These are phyloP conservation scores for Bacidia gigantensis DNA, from an alignment of 495 filamentous ascomycete species.

Conservation along the genomic window DNA sequence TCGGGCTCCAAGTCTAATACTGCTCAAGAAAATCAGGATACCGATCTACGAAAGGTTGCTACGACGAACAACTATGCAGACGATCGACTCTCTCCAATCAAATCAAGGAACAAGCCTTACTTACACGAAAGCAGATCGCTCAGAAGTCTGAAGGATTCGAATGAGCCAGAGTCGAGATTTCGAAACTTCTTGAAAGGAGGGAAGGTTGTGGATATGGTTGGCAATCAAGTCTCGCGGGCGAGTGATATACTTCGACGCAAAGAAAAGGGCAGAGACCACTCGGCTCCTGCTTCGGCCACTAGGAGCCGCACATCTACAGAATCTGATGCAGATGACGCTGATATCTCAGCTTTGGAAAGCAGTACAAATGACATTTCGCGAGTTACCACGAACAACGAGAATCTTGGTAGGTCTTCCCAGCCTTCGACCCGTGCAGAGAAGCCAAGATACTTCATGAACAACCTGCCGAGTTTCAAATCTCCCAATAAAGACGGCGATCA, in stretches of 20 bases:
- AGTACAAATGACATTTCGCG: slow-evolving; percentile 25
- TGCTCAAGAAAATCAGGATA: background rate
- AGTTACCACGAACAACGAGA: slow-evolving; percentile 28
- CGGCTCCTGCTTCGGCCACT: slow-evolving; percentile 29
- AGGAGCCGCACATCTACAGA: slow-evolving; percentile 29
- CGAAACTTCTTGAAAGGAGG: slow-evolving; percentile 42
- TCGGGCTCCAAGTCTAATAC: background rate
- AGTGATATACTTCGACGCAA: slow-evolving; percentile 42
- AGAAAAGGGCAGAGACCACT: slow-evolving; percentile 28
- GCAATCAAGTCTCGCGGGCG: slow-evolving; percentile 43
- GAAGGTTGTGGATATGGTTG: slow-evolving; percentile 39
- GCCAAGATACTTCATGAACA: slow-evolving; percentile 26
- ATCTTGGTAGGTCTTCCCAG: slow-evolving; percentile 23
- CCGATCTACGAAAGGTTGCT: background rate
- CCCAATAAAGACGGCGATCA: slow-evolving; percentile 29
- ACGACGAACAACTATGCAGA: background rate
- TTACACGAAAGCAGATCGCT: slow-evolving; percentile 9
- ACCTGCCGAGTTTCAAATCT: slow-evolving; percentile 39
- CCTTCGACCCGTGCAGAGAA: slow-evolving; percentile 27
- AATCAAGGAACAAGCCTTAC: slow-evolving; percentile 6
- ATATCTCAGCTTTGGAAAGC: slow-evolving; percentile 15
- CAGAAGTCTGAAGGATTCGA: slow-evolving; percentile 14
- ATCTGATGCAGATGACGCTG: slow-evolving; percentile 32
- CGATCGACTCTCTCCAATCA: slow-evolving; percentile 14
- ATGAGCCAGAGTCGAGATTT: slow-evolving; percentile 22